Conservation (phyloP, 1,284 basidiomycete species). For the Trichosporon faecale region DNA sequence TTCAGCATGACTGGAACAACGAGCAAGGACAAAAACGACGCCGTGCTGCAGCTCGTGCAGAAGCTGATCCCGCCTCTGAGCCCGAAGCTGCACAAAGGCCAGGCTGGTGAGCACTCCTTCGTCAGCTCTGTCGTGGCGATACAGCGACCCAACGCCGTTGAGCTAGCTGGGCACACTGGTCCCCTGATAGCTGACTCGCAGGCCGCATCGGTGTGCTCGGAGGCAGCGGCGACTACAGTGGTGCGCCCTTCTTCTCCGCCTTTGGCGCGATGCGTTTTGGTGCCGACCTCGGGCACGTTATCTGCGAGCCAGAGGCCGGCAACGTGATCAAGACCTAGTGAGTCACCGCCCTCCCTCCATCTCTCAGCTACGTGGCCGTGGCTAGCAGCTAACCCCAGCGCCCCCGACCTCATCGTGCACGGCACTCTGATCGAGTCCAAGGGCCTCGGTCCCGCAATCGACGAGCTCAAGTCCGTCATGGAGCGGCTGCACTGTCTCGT, state of each 20-base stretch:
- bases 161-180: too few species aligned
- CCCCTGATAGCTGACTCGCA: conserved; percentile 24
- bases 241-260: conserved; percentile 90
- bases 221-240: conserved; percentile 90
- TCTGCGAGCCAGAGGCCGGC: conserved; percentile 87
- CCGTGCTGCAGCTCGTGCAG: conserved; percentile 43
- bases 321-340: conserved; percentile 87
- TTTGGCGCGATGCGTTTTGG: conserved; percentile 84
- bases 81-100: conserved; percentile 81
- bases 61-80: conserved; percentile 51
- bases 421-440: conserved; percentile 63
- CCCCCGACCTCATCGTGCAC: conserved; percentile 88
- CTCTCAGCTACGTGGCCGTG: too few species aligned
- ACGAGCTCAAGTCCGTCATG: conserved; percentile 65
- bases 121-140: too few species aligned
- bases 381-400: conserved; percentile 54
- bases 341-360: conserved; percentile 12
- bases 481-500: conserved; percentile 86
- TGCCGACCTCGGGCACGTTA: conserved; percentile 91
- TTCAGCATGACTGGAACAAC: neutral
- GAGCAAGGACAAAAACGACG: conserved; percentile 33
- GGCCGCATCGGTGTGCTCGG: conserved; percentile 90
- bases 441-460: conserved; percentile 33
- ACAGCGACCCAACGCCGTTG: too few species aligned
- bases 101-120: conserved; percentile 64